Conservation (phyloP, 2,329 filamentous ascomycete genomes). For the Exophiala sideris region DNA sequence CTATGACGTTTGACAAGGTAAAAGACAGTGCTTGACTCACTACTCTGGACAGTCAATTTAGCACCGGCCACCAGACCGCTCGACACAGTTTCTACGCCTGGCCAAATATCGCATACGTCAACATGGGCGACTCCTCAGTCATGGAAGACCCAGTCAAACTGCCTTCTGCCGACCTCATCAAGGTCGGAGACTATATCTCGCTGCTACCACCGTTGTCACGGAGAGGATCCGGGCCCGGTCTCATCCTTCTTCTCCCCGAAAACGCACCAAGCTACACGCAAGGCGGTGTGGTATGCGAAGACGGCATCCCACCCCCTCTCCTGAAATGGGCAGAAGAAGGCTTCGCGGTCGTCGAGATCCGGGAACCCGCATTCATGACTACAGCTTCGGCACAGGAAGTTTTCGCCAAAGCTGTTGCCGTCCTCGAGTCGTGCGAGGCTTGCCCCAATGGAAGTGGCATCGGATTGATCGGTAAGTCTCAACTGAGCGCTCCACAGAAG, state of each 20-base stretch:
- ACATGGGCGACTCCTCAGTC: constrained; percentile 3
- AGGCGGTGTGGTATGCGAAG: constrained; percentile 32
- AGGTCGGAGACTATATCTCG: constrained; percentile 10
- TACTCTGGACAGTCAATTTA: no score
- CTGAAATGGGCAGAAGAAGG: constrained; percentile 72
- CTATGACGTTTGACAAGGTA: no score
- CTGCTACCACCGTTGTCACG: constrained; percentile 50
- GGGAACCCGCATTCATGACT: constrained; percentile 14
- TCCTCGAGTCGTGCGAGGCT: constrained; percentile 24
- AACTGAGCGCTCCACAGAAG: neutral
- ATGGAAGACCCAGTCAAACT: constrained; percentile 4
- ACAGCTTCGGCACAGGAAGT: constrained; percentile 9
- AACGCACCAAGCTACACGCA: constrained; percentile 29
- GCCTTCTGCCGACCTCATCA: constrained; percentile 14
- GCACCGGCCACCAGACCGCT: no score
- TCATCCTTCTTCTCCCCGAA: constrained; percentile 45
- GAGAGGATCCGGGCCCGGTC: constrained; percentile 46
- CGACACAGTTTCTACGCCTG: neutral
- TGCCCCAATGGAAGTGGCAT: constrained; percentile 29
- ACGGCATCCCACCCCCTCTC: constrained; percentile 53
- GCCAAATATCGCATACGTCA: neutral
- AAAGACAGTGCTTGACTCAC: no score
- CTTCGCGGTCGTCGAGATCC: constrained; percentile 59
- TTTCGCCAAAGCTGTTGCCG: constrained; percentile 28
- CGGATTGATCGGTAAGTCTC: constrained; percentile 34